A percentile compares a stretch with the other conserved stretches of the same genome.
These are phyloP conservation scores for Salvia splendens DNA, from an alignment of 257 asterid genomes.

Conservation along the genomic window DNA sequence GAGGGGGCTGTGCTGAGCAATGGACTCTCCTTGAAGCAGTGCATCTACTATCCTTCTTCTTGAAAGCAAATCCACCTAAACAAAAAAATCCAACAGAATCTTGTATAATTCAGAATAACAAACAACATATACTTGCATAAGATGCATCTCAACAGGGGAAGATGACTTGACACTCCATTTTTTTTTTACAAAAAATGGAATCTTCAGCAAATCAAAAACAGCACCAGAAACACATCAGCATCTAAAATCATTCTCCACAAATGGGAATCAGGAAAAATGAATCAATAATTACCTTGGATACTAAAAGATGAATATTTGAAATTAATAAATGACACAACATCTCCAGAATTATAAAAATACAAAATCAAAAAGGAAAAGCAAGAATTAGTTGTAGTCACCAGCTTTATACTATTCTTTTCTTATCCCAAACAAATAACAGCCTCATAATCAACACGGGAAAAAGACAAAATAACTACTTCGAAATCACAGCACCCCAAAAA, in stretches of 20 bases:
- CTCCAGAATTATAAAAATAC: constrained; percentile 4
- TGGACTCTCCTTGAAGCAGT: constrained; percentile 50
- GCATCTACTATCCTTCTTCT: constrained; percentile 61
- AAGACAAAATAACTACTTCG: background rate
- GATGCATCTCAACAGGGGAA: background rate
- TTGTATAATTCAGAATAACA: constrained; percentile 24
- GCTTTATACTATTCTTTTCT: constrained; percentile 24
- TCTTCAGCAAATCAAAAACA: constrained; percentile 28
- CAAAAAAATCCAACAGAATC: constrained; percentile 29
- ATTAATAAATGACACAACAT: constrained; percentile 10
- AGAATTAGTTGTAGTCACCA: background rate
- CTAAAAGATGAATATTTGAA: constrained; percentile 6
- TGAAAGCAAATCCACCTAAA: constrained; percentile 63
- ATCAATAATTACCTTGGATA: background rate
- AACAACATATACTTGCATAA: constrained; percentile 1
- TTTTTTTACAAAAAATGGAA: background rate
- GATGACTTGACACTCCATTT: no score
- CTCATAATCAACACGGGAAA: constrained; percentile 7
- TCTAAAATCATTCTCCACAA: constrained; percentile 24
- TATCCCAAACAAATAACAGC: constrained; percentile 29
- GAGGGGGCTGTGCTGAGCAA: constrained; percentile 74
- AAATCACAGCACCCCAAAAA: constrained; percentile 26
- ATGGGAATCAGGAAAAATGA: constrained; percentile 8
- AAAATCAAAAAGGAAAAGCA: background rate
- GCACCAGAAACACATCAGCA: constrained; percentile 31